Conservation (phyloP, 2,329 filamentous ascomycete genomes). For the Botryotinia convoluta region DNA sequence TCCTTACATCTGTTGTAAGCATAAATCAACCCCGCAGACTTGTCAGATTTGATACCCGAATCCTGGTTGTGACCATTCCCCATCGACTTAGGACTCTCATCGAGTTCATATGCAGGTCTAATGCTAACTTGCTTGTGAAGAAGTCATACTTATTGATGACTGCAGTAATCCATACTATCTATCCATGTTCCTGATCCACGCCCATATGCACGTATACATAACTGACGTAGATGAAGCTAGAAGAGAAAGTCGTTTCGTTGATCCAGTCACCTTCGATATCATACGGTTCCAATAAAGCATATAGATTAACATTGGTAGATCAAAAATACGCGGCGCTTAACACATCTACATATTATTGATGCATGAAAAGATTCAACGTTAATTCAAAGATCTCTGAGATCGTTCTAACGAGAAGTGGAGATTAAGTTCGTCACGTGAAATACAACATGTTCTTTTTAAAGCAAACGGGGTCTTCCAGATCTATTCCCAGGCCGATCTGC, state of each 20-base stretch:
- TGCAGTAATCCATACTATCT: neutral
- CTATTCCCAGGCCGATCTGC: slow-evolving; percentile 6
- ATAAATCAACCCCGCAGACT: neutral
- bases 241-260: neutral
- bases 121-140: neutral
- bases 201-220: neutral
- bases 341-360: neutral
- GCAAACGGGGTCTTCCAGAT: neutral
- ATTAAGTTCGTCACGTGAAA: neutral
- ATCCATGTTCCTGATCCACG: neutral
- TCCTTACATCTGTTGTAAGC: neutral
- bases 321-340: neutral
- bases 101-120: neutral
- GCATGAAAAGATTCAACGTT: neutral
- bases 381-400: neutral
- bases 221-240: neutral
- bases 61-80: neutral
- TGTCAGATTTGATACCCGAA: neutral
- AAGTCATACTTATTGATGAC: neutral
- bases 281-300: neutral
- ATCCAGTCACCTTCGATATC: neutral
- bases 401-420: neutral
- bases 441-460: neutral
- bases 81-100: neutral
- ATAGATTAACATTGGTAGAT: neutral